A percentile compares a stretch with the other conserved stretches of the same genome.
phyloP scores from a whole-genome alignment of 345 rosid genomes.

The Syzygium aqueum region DNA sequence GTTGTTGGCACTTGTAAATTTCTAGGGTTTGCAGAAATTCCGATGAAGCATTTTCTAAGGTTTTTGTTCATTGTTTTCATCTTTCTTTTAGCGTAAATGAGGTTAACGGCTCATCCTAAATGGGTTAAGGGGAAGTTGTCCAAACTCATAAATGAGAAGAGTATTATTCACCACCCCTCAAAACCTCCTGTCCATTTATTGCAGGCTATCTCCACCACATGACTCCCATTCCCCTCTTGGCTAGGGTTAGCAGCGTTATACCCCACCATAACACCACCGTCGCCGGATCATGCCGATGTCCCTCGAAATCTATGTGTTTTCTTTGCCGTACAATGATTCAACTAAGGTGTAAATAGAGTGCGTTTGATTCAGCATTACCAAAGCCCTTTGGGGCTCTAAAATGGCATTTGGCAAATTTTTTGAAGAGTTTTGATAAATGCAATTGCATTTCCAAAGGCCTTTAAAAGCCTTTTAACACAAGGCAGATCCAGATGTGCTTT shows the following conservation, averaged over 20 bases:
- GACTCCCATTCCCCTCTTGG: slow-evolving; percentile 1
- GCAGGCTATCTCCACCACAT: slow-evolving; percentile 1
- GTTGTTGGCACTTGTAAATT: background rate
- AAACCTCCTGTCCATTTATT: background rate
- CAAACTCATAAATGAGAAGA: background rate
- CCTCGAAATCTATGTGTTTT: background rate
- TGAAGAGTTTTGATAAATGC: too few species aligned
- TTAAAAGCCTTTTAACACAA: too few species aligned
- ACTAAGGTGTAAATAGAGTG: background rate
- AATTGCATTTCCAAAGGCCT: too few species aligned
- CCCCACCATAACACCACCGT: background rate
- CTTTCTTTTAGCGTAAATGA: background rate
- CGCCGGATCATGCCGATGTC: background rate
- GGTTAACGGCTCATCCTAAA: background rate
- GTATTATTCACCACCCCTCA: background rate
- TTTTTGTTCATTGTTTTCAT: background rate
- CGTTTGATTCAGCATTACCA: too few species aligned
- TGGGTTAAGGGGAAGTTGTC: background rate
- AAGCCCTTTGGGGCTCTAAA: too few species aligned
- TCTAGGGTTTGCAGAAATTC: background rate
- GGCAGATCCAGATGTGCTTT: too few species aligned
- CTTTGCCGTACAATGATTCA: background rate
- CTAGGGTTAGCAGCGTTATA: background rate
- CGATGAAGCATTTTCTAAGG: background rate
- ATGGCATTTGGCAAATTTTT: too few species aligned